Base-by-base conservation (phyloP, 148 eudicot genomes). In the Vaccinium myrtillus region DNA sequence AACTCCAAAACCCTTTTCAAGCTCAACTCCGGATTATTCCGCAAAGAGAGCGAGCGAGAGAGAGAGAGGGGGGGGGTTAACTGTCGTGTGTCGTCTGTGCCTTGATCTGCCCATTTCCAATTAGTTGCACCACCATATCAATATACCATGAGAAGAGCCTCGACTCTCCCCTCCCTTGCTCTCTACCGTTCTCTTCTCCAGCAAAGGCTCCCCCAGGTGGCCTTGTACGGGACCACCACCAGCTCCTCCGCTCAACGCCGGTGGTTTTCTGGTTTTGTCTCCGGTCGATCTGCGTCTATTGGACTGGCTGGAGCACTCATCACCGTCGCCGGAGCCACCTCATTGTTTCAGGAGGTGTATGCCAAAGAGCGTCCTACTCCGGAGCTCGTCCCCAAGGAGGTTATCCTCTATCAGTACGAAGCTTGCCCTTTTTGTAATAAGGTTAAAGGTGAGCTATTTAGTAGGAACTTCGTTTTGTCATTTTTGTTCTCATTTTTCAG, bases 381-480 rank as follows among this genome's bases (percentile, higher is more conserved):
- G 55, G 87, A 86, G 82, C 82, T 85, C 1, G 78, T 82, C 18
- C 90, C 92, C 2, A 90, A 92, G 1, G 98, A 97, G 5, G 96
- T 97, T 23, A 96, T 94, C 49, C 91, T 97, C 4, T 96, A 97
- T 83, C 99, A 97, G 90, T 97, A 95, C 81, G 95, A 97, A 88
- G 99, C 98, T 82, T 97, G 99, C 86, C 99, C 99, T 65, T 97
- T 97, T 82, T 97, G 99, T 81, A 97, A 97, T 89, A 97, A 97
- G 85, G 95, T 97, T 76, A 97, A 93, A 93, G 98, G 99, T 97
- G 94, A 94, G 23, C 92, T 61, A 94, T 94, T 39, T 43, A 4
- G 46, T 43, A 43, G 46, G 46, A 43, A 43, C 46, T 43, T 43
- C 6, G 46, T 43, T 43, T 43, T 43, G 46, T 43, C 46, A 43